phyloP scores from a whole-genome alignment of 1,139 yeast genomes.

The Scheffersomyces titani region DNA sequence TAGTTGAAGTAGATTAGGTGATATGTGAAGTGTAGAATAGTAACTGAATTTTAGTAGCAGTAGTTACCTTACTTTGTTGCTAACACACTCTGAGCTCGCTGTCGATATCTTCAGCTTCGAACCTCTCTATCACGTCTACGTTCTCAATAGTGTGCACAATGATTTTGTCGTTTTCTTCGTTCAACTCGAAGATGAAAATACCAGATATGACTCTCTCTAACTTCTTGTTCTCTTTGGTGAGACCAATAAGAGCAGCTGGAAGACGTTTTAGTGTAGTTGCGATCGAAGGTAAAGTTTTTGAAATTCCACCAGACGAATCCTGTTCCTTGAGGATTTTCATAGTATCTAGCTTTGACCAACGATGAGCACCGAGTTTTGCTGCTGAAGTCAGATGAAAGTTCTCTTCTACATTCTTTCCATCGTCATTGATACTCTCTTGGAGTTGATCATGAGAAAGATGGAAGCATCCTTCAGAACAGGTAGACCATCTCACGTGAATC shows the following conservation, averaged over 20 bases:
- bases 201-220: constrained; percentile 63
- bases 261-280: constrained; percentile 26
- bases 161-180: constrained; percentile 55
- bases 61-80: neutral
- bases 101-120: constrained; percentile 31
- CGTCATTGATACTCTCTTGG: neutral
- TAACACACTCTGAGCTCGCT: constrained; percentile 33
- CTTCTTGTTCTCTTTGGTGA: constrained; percentile 31
- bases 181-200: constrained; percentile 73
- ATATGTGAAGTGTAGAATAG: no score
- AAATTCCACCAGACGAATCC: constrained; percentile 2
- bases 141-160: constrained; percentile 77
- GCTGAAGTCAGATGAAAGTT: constrained; percentile 33
- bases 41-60: no score
- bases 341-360: constrained; percentile 40
- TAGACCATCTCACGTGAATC: constrained; percentile 61
- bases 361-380: constrained; percentile 40
- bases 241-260: constrained; percentile 32
- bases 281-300: constrained; percentile 19
- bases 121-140: constrained; percentile 61
- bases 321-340: constrained; percentile 15
- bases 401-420: neutral
- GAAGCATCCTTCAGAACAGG: constrained; percentile 54
- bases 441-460: constrained; percentile 32
- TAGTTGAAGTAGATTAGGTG: neutral